Evolutionary conservation across 2,329 filamentous ascomycete genomes (phyloP), one percentile per base, ranked within the genome.

Genomic region (Periconia sp.): DNA sequence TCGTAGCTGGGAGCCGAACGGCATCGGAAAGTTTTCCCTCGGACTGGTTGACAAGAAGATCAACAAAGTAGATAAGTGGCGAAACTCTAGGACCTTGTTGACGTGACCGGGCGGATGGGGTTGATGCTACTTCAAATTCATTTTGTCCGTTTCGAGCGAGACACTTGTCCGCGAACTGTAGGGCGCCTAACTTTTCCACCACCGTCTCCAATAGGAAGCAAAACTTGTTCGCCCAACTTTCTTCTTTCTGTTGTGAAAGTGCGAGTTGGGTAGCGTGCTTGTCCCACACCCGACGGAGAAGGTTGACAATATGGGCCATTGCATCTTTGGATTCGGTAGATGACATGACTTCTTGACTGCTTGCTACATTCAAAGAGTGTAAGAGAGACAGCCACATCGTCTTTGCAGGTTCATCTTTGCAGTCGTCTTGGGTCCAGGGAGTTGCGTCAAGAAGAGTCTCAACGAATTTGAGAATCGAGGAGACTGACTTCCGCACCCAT

Each of bases 311-410:
- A 29, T 83, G 78, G 16, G 88, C 86, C 48, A 96, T 79, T 45
- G 92, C 92, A 48, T 84, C 81, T 61, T 89, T 88, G 1, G 91
- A 89, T 48, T 97, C 92, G 10, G 81, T 81, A 0, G 90, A 91
- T 5, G 92, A 85, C 58, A 92, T 95, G 56, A 99, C 87, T 69
- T 99, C 94, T 69, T 96, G 95, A 29, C 79, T 80, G 17, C 86
- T 86, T 26, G 88, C 87, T 35, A 81, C 79, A 2, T 84, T 80
- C 18, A 91, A 74, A 1, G 85, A 81, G 3, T 75, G 72, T 30
- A 89, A 75, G 10, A 90, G 73, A 1, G 79, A 75, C 19, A 73
- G 67, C 86, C 86, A 89, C 25, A 89, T 74, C 6, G 71, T 74
- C 8, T 84, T 78, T 7, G 86, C 73, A 3, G 78, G 69, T 23